Conservation (phyloP, 768 basidiomycete genomes). For the Leccinum obscurum region DNA sequence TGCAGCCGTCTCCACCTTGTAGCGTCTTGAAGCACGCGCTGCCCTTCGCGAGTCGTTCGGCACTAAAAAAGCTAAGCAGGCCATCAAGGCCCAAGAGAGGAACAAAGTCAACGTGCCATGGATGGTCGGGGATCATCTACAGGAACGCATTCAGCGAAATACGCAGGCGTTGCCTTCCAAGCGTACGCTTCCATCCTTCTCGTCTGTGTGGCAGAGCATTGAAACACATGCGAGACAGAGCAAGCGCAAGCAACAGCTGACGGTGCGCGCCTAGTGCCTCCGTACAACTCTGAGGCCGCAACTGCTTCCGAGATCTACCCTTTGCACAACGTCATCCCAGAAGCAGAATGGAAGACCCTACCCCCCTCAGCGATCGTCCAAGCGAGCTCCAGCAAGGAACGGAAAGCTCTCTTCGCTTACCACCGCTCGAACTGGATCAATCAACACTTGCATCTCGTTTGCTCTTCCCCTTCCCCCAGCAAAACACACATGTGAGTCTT, state of each 20-base stretch:
- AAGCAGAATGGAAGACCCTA: slow-evolving; percentile 77
- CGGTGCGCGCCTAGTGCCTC: slow-evolving; percentile 71
- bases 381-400: slow-evolving; percentile 48
- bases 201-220: not conserved
- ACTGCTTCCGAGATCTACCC: slow-evolving; percentile 75
- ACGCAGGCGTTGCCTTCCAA: slow-evolving; percentile 66
- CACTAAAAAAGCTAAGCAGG: slow-evolving; percentile 89
- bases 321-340: slow-evolving; percentile 73
- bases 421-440: slow-evolving; percentile 70
- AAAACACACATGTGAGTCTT: slow-evolving; percentile 59
- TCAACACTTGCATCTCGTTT: slow-evolving; percentile 48
- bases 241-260: slow-evolving; percentile 65
- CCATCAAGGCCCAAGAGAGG: slow-evolving; percentile 81
- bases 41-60: slow-evolving; percentile 92
- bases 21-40: slow-evolving; percentile 63
- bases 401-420: slow-evolving; percentile 59
- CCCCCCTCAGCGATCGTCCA: slow-evolving; percentile 54
- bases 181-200: slow-evolving; percentile 47
- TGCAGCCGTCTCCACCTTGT: slow-evolving; percentile 47
- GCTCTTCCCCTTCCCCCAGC: slow-evolving; percentile 47
- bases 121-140: slow-evolving; percentile 77
- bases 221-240: slow-evolving; percentile 41
- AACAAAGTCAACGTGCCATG: slow-evolving; percentile 95
- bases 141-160: slow-evolving; percentile 77
- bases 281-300: slow-evolving; percentile 63